phyloP scores from a whole-genome alignment of 805 yeast species.

The Metschnikowia rubicola region DNA sequence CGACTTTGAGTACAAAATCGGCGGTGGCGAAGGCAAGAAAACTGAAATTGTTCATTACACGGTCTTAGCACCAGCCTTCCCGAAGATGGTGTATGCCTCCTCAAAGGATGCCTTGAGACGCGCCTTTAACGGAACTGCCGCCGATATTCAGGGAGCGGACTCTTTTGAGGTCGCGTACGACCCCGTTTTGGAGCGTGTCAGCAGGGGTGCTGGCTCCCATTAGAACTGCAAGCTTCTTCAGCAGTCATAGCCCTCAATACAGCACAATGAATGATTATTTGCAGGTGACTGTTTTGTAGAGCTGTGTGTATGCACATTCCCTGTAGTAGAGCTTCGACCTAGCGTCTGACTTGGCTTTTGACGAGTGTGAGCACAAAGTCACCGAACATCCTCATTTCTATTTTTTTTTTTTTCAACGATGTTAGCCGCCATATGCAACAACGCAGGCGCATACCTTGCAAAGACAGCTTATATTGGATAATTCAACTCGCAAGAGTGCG shows the following conservation, averaged over 20 bases:
- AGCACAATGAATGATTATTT: slow-evolving; percentile 1
- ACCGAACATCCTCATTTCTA: too few relatives aligned
- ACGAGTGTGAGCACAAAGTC: too few relatives aligned
- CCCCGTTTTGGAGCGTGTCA: slow-evolving; percentile 83
- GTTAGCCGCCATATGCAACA: too few relatives aligned
- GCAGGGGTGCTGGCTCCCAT: slow-evolving; percentile 64
- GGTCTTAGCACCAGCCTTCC: slow-evolving; percentile 65
- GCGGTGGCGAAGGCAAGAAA: slow-evolving; percentile 89
- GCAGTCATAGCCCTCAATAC: neutral
- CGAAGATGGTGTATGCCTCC: too few relatives aligned
- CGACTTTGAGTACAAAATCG: slow-evolving; percentile 92
- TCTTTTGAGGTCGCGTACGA: slow-evolving; percentile 95
- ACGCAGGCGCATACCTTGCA: too few relatives aligned
- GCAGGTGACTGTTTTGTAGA: neutral
- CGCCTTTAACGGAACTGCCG: slow-evolving; percentile 89
- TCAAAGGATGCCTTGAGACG: slow-evolving; percentile 72
- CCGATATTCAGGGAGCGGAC: slow-evolving; percentile 98
- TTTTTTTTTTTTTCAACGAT: too few relatives aligned
- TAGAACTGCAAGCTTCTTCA: slow-evolving; percentile 9
- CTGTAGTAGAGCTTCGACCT: too few relatives aligned
- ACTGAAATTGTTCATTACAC: slow-evolving; percentile 66
- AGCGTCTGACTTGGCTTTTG: too few relatives aligned
- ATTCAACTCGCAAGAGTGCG: too few relatives aligned
- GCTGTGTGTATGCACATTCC: too few relatives aligned
- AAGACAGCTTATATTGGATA: too few relatives aligned